phyloP scores from a whole-genome alignment of 2,329 filamentous ascomycete species.

The Elsinoe perseae region DNA sequence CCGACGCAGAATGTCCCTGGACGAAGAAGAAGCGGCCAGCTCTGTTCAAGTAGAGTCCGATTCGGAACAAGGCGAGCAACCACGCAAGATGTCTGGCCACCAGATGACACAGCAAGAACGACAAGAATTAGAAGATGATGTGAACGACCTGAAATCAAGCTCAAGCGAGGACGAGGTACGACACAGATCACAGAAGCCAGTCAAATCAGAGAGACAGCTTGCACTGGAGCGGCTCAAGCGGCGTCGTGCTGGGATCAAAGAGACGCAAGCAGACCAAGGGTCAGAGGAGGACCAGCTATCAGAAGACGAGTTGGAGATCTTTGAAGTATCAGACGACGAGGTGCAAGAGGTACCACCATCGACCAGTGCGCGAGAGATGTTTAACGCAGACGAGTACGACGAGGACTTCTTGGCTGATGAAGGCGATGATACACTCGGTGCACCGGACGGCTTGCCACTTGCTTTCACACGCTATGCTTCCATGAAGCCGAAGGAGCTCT shows the following conservation, averaged over 20 bases:
- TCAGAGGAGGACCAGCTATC: constrained; percentile 18
- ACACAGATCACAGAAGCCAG: constrained; percentile 27
- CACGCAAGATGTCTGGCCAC: constrained; percentile 1
- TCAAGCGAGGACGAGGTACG: constrained; percentile 24
- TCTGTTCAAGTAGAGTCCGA: neutral
- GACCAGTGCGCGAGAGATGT: constrained; percentile 31
- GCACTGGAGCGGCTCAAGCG: constrained; percentile 40
- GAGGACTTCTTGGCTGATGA: constrained; percentile 58
- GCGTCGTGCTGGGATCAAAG: constrained; percentile 29
- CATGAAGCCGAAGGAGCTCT: constrained; percentile 63
- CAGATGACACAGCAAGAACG: constrained; percentile 28
- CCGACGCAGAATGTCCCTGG: neutral
- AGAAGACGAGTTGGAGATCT: constrained; percentile 21
- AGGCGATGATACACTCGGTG: constrained; percentile 48
- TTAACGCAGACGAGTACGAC: constrained; percentile 48
- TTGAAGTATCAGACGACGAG: constrained; percentile 21
- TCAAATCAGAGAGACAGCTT: constrained; percentile 30
- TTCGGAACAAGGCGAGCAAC: no score
- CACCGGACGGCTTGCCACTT: constrained; percentile 55
- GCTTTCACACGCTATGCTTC: constrained; percentile 60
- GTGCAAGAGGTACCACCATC: constrained; percentile 23
- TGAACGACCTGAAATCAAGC: constrained; percentile 36
- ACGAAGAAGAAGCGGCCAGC: constrained; percentile 2
- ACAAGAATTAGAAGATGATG: constrained; percentile 40
- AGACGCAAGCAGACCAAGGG: constrained; percentile 18